These are phyloP conservation scores for Lentinula guzmanii DNA, from an alignment of 768 basidiomycete species.

Conservation along the genomic window DNA sequence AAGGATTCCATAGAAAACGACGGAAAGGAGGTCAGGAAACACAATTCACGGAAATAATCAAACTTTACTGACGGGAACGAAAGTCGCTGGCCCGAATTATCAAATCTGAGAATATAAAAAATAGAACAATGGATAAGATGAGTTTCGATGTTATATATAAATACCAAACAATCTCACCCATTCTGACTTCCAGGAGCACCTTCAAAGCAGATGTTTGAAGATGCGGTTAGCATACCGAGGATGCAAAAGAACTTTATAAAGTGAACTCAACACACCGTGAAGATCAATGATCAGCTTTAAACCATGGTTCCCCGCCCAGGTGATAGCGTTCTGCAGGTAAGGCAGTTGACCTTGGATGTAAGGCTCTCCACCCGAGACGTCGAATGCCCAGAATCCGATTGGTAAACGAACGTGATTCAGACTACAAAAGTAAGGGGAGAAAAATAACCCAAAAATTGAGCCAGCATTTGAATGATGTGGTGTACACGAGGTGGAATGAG, in stretches of 20 bases:
- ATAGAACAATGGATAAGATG: background rate
- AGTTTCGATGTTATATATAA: background rate
- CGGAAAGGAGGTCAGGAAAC: background rate
- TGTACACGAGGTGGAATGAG: background rate
- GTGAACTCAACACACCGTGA: slow-evolving; percentile 32
- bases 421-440: slow-evolving; percentile 24
- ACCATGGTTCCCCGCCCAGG: slow-evolving; percentile 64
- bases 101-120: slow-evolving; percentile 36
- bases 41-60: background rate
- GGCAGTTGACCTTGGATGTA: slow-evolving; percentile 72
- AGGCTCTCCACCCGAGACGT: slow-evolving; percentile 72
- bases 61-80: slow-evolving; percentile 38
- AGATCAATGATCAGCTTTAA: slow-evolving; percentile 82
- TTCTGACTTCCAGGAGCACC: slow-evolving; percentile 79
- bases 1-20: background rate
- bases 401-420: slow-evolving; percentile 81
- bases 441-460: slow-evolving; percentile 4
- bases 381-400: slow-evolving; percentile 82
- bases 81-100: slow-evolving; percentile 72
- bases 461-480: background rate
- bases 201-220: slow-evolving; percentile 19
- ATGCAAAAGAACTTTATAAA: slow-evolving; percentile 9
- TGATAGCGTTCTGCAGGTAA: slow-evolving; percentile 60
- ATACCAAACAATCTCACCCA: slow-evolving; percentile 37
- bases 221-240: background rate